Evolutionary conservation across 2,329 filamentous ascomycete genomes (phyloP).

Genomic region (Chaetomium sp.): DNA sequence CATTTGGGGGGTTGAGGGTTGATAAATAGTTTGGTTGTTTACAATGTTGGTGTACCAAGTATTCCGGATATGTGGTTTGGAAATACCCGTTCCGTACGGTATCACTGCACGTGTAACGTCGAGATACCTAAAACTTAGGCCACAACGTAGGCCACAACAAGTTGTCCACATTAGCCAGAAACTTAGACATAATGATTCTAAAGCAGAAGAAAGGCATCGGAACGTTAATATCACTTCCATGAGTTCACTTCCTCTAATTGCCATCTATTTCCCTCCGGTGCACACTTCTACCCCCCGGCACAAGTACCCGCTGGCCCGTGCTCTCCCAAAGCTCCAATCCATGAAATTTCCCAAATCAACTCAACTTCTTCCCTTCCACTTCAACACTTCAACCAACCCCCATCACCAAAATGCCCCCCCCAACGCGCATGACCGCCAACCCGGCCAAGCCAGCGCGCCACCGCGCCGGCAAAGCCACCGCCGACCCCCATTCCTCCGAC

Average conservation of each 20-base stretch:
- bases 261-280: no score
- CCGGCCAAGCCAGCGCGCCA: conserved; percentile 74
- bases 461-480: conserved; percentile 71
- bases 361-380: neutral
- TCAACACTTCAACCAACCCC: neutral
- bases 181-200: no score
- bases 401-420: conserved; percentile 48
- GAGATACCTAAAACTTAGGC: no score
- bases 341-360: neutral
- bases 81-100: no score
- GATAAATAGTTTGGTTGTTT: neutral
- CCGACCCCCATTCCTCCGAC: conserved; percentile 34
- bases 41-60: no score
- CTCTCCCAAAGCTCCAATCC: neutral
- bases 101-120: no score
- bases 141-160: no score
- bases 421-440: conserved; percentile 88
- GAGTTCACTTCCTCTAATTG: neutral
- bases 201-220: no score
- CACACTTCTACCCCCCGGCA: neutral
- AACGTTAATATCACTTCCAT: neutral
- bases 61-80: no score
- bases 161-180: no score
- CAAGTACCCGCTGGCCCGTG: conserved; percentile 2
- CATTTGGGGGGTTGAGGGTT: conserved; percentile 44